phyloP scores from a whole-genome alignment of 1,284 basidiomycete species.

The Cronartium ribicola region DNA sequence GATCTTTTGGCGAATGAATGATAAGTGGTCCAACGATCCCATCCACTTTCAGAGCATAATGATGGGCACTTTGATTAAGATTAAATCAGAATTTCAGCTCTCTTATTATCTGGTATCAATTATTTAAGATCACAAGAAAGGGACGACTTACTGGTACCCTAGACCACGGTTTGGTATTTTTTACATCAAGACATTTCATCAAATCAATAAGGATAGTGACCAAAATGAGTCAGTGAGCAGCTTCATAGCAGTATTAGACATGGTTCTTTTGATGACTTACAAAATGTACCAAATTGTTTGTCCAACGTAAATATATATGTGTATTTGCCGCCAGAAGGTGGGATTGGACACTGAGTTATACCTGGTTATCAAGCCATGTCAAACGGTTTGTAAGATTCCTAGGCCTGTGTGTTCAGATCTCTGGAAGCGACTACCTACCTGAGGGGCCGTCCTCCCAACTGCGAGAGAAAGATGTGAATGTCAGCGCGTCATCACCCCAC shows the following conservation, averaged over 20 bases:
- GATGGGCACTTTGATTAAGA: constrained; percentile 17
- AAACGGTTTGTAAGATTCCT: neutral
- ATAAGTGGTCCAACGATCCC: constrained; percentile 45
- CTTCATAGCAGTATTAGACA: too few relatives aligned
- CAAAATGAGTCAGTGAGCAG: too few relatives aligned
- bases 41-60: constrained; percentile 35
- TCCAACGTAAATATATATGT: constrained; percentile 56
- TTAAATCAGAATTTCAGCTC: neutral
- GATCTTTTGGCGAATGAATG: constrained; percentile 49
- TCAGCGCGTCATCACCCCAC: constrained; percentile 54
- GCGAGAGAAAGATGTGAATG: neutral
- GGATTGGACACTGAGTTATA: constrained; percentile 59
- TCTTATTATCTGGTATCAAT: neutral
- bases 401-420: neutral
- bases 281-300: constrained; percentile 46
- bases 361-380: neutral
- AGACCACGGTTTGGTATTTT: neutral
- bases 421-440: constrained; percentile 44
- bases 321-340: constrained; percentile 54
- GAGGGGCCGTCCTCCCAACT: constrained; percentile 55
- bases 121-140: neutral
- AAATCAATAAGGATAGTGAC: neutral
- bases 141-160: constrained; percentile 37
- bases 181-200: neutral
- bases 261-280: constrained; percentile 5